Evolutionary conservation across 495 filamentous ascomycete species (phyloP).

Genomic region (Aspergillus indologenus): DNA sequence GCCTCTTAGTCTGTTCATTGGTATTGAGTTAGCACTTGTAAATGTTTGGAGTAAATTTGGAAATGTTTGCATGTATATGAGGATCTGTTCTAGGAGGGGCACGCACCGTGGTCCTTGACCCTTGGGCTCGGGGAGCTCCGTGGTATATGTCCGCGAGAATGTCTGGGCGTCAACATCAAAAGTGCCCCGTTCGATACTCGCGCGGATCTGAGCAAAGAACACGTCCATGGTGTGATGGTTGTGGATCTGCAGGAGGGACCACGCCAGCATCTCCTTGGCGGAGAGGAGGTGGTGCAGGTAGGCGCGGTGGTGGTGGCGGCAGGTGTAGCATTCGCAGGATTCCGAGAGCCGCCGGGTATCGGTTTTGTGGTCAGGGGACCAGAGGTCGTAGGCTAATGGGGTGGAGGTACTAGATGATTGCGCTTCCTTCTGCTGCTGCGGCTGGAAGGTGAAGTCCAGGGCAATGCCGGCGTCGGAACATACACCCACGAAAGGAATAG

Average conservation of each 20-base stretch:
- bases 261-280: slow-evolving; percentile 94
- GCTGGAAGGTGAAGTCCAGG: slow-evolving; percentile 74
- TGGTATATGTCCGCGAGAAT: slow-evolving; percentile 64
- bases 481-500: slow-evolving; percentile 65
- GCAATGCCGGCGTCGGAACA: slow-evolving; percentile 86
- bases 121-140: slow-evolving; percentile 65
- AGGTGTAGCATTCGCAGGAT: slow-evolving; percentile 78
- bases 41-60: no score
- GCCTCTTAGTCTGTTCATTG: slow-evolving; percentile 59
- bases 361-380: slow-evolving; percentile 53
- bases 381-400: slow-evolving; percentile 75
- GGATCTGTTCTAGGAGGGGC: neutral
- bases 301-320: slow-evolving; percentile 77
- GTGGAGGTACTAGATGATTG: slow-evolving; percentile 16
- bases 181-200: slow-evolving; percentile 53
- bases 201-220: slow-evolving; percentile 72
- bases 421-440: no score
- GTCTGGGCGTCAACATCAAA: slow-evolving; percentile 57
- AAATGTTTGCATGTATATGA: slow-evolving; percentile 9
- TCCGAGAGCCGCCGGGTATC: slow-evolving; percentile 55
- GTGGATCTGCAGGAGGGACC: slow-evolving; percentile 89
- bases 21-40: no score
- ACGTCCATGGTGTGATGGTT: slow-evolving; percentile 68
- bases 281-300: slow-evolving; percentile 82
- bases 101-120: slow-evolving; percentile 73